These are phyloP conservation scores for Ceratocystis eucalypticola DNA, from an alignment of 2,329 filamentous ascomycete species.

Conservation along the genomic window DNA sequence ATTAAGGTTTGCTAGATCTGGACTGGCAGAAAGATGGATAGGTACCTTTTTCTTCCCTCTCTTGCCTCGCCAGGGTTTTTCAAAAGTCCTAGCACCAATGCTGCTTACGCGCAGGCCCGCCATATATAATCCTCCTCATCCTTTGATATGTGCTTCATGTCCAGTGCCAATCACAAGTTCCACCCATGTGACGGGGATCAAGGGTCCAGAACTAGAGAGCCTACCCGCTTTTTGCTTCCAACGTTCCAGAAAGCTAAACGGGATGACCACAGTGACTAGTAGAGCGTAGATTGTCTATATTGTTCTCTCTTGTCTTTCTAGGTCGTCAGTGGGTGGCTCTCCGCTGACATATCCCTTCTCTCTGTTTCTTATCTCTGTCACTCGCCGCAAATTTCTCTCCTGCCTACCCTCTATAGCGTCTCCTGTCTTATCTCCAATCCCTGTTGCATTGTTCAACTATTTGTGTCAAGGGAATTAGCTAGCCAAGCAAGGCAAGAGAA, in stretches of 20 bases:
- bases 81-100: background rate
- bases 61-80: background rate
- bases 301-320: background rate
- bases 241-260: background rate
- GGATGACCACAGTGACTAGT: background rate
- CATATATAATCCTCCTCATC: background rate
- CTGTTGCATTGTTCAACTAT: no score
- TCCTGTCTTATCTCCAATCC: no score
- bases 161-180: background rate
- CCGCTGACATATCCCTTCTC: background rate
- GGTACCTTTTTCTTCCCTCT: background rate
- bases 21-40: background rate
- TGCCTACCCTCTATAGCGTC: background rate
- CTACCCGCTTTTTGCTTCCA: background rate
- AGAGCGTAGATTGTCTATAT: background rate
- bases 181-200: background rate
- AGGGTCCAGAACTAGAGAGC: background rate
- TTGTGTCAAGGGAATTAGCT: no score
- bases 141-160: background rate
- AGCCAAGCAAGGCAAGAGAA: no score
- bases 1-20: background rate
- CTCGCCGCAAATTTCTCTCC: no score
- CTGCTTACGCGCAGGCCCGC: background rate
- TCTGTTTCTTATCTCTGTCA: background rate
- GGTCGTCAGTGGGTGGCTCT: background rate